Conservation (phyloP, 2,329 filamentous ascomycete genomes). For the Hymenotorrendiella dingleyae region DNA sequence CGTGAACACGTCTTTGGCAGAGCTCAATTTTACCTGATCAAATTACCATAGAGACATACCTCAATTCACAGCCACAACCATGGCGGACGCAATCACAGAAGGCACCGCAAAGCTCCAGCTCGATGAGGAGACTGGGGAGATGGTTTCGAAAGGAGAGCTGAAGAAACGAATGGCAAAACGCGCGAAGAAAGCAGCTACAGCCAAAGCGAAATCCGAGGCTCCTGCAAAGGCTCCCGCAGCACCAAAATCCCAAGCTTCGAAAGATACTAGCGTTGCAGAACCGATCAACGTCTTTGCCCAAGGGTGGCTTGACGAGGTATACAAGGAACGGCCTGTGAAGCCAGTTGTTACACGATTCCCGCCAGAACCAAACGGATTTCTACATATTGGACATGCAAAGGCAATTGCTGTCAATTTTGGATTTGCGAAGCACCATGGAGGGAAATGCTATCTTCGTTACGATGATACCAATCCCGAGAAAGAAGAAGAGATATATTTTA, state of each 20-base stretch:
- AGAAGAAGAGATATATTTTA: slow-evolving; percentile 85
- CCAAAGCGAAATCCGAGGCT: slow-evolving; percentile 45
- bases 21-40: no score
- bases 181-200: slow-evolving; percentile 49
- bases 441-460: slow-evolving; percentile 67
- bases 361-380: slow-evolving; percentile 85
- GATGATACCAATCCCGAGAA: slow-evolving; percentile 95
- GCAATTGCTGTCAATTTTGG: slow-evolving; percentile 96
- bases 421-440: slow-evolving; percentile 79
- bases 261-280: slow-evolving; percentile 31
- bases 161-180: slow-evolving; percentile 56
- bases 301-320: slow-evolving; percentile 69
- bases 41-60: no score
- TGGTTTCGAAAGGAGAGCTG: slow-evolving; percentile 58
- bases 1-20: no score
- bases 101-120: slow-evolving; percentile 52
- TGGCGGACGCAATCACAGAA: slow-evolving; percentile 41
- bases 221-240: slow-evolving; percentile 31
- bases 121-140: slow-evolving; percentile 59
- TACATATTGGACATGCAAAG: slow-evolving; percentile 92
- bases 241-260: slow-evolving; percentile 19
- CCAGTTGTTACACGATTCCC: slow-evolving; percentile 68
- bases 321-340: slow-evolving; percentile 58
- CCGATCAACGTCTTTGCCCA: slow-evolving; percentile 63
- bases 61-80: slow-evolving; percentile 28